Evolutionary conservation across 108 stramenopile genomes (phyloP).

Genomic region (Pseudonitzschia multiseries): DNA sequence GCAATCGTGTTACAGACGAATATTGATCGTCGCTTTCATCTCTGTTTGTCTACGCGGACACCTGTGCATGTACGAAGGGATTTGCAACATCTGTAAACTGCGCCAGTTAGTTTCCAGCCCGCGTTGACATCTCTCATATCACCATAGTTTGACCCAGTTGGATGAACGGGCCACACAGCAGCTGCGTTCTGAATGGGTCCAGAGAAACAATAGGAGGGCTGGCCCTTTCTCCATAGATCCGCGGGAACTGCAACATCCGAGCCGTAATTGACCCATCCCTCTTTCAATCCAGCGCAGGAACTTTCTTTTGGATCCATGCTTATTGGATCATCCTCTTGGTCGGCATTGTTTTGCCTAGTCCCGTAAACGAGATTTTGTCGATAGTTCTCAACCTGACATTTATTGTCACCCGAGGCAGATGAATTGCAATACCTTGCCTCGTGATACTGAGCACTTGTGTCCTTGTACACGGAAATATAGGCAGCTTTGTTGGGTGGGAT

Average conservation of each 20-base stretch:
- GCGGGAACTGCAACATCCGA: constrained; percentile 6
- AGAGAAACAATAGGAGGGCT: constrained; percentile 5
- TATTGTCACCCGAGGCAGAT: background rate
- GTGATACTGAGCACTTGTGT: background rate
- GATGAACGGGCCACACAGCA: constrained; percentile 13
- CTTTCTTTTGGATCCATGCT: background rate
- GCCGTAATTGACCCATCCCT: constrained; percentile 13
- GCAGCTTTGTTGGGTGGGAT: constrained; percentile 10
- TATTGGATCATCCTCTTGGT: background rate
- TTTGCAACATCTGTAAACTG: constrained; percentile 14
- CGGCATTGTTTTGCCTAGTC: background rate
- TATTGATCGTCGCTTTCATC: background rate
- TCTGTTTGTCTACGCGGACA: background rate
- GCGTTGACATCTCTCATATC: constrained; percentile 17
- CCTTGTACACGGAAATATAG: background rate
- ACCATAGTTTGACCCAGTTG: constrained; percentile 13
- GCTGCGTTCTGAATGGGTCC: constrained; percentile 16
- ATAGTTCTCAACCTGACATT: background rate
- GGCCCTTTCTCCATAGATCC: background rate
- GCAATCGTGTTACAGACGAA: too few relatives aligned
- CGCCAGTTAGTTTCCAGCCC: constrained; percentile 8
- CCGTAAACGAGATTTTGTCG: constrained; percentile 10
- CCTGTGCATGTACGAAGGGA: background rate
- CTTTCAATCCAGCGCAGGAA: constrained; percentile 1
- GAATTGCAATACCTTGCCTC: background rate